These are phyloP conservation scores for Vararia minispora DNA, from an alignment of 768 basidiomycete genomes.

Conservation along the genomic window DNA sequence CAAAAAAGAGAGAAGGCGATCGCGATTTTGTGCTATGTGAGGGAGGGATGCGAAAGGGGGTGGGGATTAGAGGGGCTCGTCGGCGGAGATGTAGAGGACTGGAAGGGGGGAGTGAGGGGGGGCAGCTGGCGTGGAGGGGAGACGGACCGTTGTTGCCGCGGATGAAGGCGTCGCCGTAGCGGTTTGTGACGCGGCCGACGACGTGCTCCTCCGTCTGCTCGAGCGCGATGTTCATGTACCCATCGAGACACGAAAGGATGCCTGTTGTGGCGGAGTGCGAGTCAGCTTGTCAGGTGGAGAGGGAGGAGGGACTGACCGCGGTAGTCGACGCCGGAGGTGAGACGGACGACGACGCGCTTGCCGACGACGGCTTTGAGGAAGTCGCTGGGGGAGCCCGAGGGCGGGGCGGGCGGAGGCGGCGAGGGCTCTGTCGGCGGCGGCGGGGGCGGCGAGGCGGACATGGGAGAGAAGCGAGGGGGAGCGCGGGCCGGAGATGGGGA, in stretches of 20 bases:
- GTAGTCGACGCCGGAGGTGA: constrained; percentile 22
- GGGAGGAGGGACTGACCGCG: neutral
- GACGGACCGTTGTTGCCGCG: constrained; percentile 80
- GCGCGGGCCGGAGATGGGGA: no score
- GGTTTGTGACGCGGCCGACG: constrained; percentile 75
- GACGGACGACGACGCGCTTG: constrained; percentile 85
- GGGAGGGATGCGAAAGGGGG: no score
- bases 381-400: constrained; percentile 79
- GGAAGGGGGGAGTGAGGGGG: constrained; percentile 6
- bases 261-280: constrained; percentile 45
- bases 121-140: neutral
- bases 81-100: constrained; percentile 78
- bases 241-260: constrained; percentile 88
- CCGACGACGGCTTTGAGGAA: constrained; percentile 94
- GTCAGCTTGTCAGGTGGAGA: neutral
- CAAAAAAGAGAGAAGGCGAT: no score
- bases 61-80: constrained; percentile 36
- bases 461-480: no score
- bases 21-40: no score
- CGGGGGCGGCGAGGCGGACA: constrained; percentile 26
- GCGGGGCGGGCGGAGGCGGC: constrained; percentile 35
- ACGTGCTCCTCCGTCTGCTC: constrained; percentile 97
- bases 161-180: constrained; percentile 93
- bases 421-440: constrained; percentile 28
- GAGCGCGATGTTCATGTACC: constrained; percentile 98